Percentiles rank a stretch among this genome's conserved stretches.
These are phyloP conservation scores for Colletotrichum abscissum DNA, from an alignment of 2,329 filamentous ascomycete species.

Conservation along the genomic window DNA sequence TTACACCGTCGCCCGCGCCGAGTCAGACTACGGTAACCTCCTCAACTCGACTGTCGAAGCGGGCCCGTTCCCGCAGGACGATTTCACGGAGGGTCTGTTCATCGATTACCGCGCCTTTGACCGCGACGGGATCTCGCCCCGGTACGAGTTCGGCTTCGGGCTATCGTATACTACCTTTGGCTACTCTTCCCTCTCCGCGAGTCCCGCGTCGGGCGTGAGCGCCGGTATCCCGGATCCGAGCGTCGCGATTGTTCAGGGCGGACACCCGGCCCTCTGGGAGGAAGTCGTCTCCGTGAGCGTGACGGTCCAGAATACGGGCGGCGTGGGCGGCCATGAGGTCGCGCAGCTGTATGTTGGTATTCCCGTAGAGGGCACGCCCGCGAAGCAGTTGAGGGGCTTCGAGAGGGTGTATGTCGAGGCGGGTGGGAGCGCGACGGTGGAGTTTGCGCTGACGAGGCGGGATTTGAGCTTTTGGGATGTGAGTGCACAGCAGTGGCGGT, in stretches of 20 bases:
- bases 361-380: slow-evolving; percentile 46
- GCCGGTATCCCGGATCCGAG: slow-evolving; percentile 49
- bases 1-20: slow-evolving; percentile 76
- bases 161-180: slow-evolving; percentile 79
- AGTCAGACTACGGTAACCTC: slow-evolving; percentile 77
- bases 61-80: slow-evolving; percentile 74
- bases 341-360: slow-evolving; percentile 53
- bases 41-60: slow-evolving; percentile 68
- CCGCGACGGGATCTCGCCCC: slow-evolving; percentile 73
- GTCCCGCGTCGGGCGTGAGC: slow-evolving; percentile 6
- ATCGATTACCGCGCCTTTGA: slow-evolving; percentile 89
- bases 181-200: slow-evolving; percentile 51
- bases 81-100: slow-evolving; percentile 81
- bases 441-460: slow-evolving; percentile 55
- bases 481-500: slow-evolving; percentile 59
- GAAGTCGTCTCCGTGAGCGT: slow-evolving; percentile 52
- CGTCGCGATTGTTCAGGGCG: slow-evolving; percentile 53
- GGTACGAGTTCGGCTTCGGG: slow-evolving; percentile 83
- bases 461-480: slow-evolving; percentile 65
- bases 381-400: slow-evolving; percentile 56
- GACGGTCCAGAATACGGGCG: slow-evolving; percentile 55
- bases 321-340: slow-evolving; percentile 55
- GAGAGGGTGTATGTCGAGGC: slow-evolving; percentile 56
- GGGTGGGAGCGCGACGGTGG: slow-evolving; percentile 50
- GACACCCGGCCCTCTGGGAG: slow-evolving; percentile 60